phyloP scores from a whole-genome alignment of 805 yeast species.

The Saccharomyces jurei region DNA sequence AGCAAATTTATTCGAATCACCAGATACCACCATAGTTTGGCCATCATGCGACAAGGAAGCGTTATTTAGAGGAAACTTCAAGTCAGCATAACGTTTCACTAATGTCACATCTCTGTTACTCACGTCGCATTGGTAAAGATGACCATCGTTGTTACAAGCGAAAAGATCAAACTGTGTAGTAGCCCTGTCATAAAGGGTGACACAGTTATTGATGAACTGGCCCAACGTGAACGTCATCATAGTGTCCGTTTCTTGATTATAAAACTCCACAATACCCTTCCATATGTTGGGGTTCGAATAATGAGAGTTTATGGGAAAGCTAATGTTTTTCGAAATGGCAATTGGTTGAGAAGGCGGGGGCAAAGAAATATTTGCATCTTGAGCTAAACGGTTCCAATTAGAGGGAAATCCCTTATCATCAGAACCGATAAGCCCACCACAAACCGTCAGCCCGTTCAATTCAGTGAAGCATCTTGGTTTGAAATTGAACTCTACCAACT shows the following conservation, averaged over 20 bases:
- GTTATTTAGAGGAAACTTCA: conserved; percentile 67
- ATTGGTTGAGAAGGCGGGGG: conserved; percentile 21
- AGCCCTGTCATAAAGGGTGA: conserved; percentile 41
- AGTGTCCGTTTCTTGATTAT: conserved; percentile 41
- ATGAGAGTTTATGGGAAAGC: conserved; percentile 23
- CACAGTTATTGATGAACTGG: conserved; percentile 76
- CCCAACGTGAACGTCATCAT: conserved; percentile 56
- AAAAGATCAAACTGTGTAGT: conserved; percentile 45
- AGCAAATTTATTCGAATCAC: conserved; percentile 66
- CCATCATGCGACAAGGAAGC: conserved; percentile 60
- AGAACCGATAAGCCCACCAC: conserved; percentile 44
- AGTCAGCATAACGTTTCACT: conserved; percentile 37
- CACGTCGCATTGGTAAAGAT: conserved; percentile 58
- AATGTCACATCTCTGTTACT: conserved; percentile 38
- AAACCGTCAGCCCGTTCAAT: conserved; percentile 42
- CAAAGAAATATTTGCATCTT: conserved; percentile 4
- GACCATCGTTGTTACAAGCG: conserved; percentile 78
- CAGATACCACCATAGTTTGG: conserved; percentile 55
- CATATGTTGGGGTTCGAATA: conserved; percentile 30
- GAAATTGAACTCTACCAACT: conserved; percentile 46
- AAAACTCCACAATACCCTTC: conserved; percentile 43
- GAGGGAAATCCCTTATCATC: conserved; percentile 28
- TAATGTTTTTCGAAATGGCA: conserved; percentile 23
- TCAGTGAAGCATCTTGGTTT: conserved; percentile 66
- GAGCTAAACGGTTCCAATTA: conserved; percentile 19